These are phyloP conservation scores for Epichloe bromicola DNA, from an alignment of 2,329 filamentous ascomycete genomes.

Conservation along the genomic window DNA sequence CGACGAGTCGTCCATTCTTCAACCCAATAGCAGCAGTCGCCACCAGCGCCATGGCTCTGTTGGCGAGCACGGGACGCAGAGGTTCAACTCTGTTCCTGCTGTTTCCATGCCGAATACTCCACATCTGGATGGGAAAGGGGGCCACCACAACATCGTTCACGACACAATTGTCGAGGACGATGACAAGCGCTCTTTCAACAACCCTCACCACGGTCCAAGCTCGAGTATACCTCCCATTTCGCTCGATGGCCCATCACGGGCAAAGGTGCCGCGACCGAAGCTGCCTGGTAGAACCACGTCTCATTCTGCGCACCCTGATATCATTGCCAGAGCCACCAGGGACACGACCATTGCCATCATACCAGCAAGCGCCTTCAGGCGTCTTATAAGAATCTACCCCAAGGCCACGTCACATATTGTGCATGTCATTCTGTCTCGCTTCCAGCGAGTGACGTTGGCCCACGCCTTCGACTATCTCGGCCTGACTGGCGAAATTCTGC, in stretches of 20 bases:
- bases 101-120: conserved; percentile 27
- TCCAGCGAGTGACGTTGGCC: conserved; percentile 86
- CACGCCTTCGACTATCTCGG: conserved; percentile 93
- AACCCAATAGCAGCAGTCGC: conserved; percentile 12
- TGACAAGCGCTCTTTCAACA: conserved; percentile 2
- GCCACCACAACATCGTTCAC: conserved; percentile 1
- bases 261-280: conserved; percentile 22
- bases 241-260: conserved; percentile 38
- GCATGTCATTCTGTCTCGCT: conserved; percentile 87
- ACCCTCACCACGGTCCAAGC: conserved; percentile 4
- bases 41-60: conserved; percentile 17
- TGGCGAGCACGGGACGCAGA: conserved; percentile 6
- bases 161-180: conserved; percentile 10
- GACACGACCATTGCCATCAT: conserved; percentile 98
- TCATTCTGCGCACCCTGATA: conserved; percentile 86
- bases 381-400: conserved; percentile 85
- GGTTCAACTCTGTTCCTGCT: conserved; percentile 7
- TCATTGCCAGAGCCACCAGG: conserved; percentile 87
- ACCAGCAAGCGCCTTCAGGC: conserved; percentile 85
- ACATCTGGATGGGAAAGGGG: conserved; percentile 18
- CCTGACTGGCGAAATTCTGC: conserved; percentile 77
- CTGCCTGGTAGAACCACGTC: conserved; percentile 33
- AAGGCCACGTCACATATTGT: conserved; percentile 96
- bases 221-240: conserved; percentile 62
- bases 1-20: conserved; percentile 35